Conservation (phyloP, 140 eudicot species). For the Cichorium intybus region DNA sequence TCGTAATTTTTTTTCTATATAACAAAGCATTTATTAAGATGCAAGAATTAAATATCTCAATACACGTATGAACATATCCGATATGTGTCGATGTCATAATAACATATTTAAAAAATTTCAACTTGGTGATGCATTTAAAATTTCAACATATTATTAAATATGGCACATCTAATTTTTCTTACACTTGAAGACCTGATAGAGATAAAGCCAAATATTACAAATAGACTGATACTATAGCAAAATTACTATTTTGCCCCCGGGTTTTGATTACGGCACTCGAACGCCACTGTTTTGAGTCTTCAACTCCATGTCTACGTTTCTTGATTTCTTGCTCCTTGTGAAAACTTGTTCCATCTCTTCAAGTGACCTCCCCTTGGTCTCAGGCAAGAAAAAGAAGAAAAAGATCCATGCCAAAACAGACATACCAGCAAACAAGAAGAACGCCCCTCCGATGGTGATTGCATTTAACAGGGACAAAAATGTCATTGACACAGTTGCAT, state of each 20-base stretch:
- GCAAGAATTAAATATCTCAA: no score
- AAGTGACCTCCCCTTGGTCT: conserved; percentile 68
- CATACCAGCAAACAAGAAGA: conserved; percentile 65
- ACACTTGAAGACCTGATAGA: neutral
- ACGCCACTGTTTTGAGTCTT: conserved; percentile 9
- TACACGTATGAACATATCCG: no score
- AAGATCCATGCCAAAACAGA: conserved; percentile 61
- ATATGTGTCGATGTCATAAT: neutral
- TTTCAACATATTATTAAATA: neutral
- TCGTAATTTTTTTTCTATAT: no score
- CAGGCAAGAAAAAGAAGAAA: conserved; percentile 65
- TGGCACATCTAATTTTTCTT: neutral
- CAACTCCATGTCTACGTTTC: conserved; percentile 22
- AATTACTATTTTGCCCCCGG: conserved; percentile 9
- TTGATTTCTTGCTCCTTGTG: conserved; percentile 26
- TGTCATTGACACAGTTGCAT: conserved; percentile 69
- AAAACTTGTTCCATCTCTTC: conserved; percentile 77
- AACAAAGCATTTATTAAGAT: no score
- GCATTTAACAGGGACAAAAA: conserved; percentile 55
- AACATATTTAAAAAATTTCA: neutral
- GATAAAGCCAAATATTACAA: neutral
- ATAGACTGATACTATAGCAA: neutral
- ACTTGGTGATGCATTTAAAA: neutral
- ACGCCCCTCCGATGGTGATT: conserved; percentile 72
- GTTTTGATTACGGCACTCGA: neutral